These are phyloP conservation scores for Cystobasidium pallidum DNA, from an alignment of 1,284 basidiomycete species.

Conservation along the genomic window DNA sequence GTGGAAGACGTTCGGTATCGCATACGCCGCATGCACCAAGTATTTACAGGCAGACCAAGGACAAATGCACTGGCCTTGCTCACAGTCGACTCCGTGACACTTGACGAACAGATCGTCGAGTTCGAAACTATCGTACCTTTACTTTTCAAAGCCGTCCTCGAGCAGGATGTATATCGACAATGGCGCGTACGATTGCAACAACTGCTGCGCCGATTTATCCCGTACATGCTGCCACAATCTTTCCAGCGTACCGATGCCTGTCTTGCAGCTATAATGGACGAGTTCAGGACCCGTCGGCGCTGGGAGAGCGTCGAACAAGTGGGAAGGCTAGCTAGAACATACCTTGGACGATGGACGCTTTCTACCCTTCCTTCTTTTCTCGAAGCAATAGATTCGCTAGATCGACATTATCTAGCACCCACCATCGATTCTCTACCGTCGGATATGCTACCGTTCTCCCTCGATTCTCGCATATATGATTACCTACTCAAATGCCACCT, in stretches of 20 bases:
- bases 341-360: not conserved
- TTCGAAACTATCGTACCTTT: constrained; percentile 19
- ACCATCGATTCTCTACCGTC: constrained; percentile 10
- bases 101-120: not conserved
- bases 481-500: constrained; percentile 46
- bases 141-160: constrained; percentile 4
- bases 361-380: not conserved
- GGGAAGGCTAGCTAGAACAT: not conserved
- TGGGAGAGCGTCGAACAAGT: constrained; percentile 25
- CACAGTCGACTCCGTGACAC: not conserved
- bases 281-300: constrained; percentile 7
- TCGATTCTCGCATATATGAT: constrained; percentile 41
- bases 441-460: not conserved
- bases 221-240: not conserved
- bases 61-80: not conserved
- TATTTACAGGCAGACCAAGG: not conserved
- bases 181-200: constrained; percentile 6
- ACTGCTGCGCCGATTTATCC: not conserved
- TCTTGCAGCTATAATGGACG: constrained; percentile 9
- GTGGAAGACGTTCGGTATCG: constrained; percentile 4
- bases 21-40: not conserved
- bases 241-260: constrained; percentile 6
- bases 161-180: constrained; percentile 17
- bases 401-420: constrained; percentile 20
- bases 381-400: constrained; percentile 29